phyloP scores from a whole-genome alignment of 202 grass and related monocot genomes.

The Schoenoplectus triqueter region DNA sequence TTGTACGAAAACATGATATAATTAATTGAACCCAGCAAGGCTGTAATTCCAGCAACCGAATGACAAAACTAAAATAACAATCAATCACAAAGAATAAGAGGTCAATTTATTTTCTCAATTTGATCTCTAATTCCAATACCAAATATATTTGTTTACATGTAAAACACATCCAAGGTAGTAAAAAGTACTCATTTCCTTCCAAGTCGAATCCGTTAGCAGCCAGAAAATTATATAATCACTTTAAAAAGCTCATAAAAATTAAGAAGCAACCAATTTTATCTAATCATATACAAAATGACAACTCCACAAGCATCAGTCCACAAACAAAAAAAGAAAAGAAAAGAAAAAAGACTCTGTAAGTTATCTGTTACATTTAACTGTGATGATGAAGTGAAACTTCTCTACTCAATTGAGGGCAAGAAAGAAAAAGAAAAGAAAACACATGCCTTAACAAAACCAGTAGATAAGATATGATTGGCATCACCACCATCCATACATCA shows the following conservation, averaged over 20 bases:
- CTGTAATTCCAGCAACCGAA: background rate
- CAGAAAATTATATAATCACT: background rate
- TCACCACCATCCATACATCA: constrained; percentile 45
- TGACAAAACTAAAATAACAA: too few relatives aligned
- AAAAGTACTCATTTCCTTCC: too few relatives aligned
- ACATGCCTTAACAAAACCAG: background rate
- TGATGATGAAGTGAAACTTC: background rate
- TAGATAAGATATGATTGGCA: constrained; percentile 24
- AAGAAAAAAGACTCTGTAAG: background rate
- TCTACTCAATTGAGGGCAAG: background rate
- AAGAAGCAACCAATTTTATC: background rate
- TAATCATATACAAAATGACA: background rate
- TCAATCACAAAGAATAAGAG: too few relatives aligned
- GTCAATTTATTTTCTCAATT: background rate
- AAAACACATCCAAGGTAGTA: too few relatives aligned
- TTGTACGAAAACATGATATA: background rate
- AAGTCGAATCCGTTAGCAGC: too few relatives aligned
- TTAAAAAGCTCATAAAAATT: background rate
- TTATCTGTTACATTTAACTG: background rate
- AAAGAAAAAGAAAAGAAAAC: background rate
- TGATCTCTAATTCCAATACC: background rate
- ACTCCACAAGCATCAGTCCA: background rate
- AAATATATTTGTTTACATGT: background rate
- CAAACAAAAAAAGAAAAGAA: background rate
- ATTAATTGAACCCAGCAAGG: background rate